Conservation (phyloP, 1,284 basidiomycete species). For the Ganoderma sp. region DNA sequence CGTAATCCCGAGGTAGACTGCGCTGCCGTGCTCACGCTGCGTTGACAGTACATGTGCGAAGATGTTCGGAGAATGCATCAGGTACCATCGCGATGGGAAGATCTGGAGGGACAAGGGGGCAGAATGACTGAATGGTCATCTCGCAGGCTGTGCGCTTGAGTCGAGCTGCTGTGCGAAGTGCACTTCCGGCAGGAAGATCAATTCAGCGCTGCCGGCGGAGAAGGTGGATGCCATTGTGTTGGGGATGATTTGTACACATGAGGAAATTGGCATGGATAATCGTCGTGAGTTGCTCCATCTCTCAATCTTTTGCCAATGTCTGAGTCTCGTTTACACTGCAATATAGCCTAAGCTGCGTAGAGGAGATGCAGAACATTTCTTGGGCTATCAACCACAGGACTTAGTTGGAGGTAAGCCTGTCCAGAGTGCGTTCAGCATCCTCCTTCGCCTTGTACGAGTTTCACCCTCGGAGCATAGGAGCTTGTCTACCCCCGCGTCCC, state of each 20-base stretch:
- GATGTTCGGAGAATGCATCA: neutral
- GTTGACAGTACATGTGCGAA: neutral
- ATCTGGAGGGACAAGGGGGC: neutral
- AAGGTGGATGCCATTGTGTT: neutral
- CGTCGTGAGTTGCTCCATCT: too few species aligned
- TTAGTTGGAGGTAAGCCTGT: too few species aligned
- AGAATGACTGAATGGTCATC: neutral
- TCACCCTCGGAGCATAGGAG: too few species aligned
- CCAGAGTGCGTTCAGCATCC: too few species aligned
- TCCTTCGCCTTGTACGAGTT: too few species aligned
- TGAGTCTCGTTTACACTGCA: too few species aligned
- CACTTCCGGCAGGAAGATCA: neutral
- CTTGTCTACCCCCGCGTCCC: neutral
- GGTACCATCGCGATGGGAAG: neutral
- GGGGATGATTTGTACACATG: neutral
- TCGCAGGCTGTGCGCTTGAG: neutral
- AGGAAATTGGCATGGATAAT: neutral
- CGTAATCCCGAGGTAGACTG: neutral
- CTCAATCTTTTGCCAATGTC: too few species aligned
- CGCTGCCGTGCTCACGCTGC: neutral
- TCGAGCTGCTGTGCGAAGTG: neutral
- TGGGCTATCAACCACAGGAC: too few species aligned
- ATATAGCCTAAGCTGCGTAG: too few species aligned
- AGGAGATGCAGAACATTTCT: too few species aligned
- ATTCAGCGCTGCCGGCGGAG: neutral